Percentiles rank a stretch among this genome's conserved stretches.
phyloP scores from a whole-genome alignment of 768 basidiomycete genomes.

The Podaxis sp. region DNA sequence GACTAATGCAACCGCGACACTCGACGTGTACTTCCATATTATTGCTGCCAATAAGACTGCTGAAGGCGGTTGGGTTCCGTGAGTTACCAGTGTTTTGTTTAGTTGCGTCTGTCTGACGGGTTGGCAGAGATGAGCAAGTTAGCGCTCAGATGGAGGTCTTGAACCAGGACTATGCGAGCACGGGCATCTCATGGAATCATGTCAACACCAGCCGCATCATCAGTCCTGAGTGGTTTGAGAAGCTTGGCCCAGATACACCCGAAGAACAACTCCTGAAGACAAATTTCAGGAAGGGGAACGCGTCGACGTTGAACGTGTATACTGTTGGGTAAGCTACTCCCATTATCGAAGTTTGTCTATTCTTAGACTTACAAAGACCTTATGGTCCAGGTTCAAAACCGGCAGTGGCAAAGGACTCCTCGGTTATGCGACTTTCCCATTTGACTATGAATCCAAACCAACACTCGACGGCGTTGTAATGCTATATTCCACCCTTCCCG shows the following conservation, averaged over 20 bases:
- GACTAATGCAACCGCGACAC: slow-evolving; percentile 26
- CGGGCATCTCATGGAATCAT: slow-evolving; percentile 39
- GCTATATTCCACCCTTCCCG: slow-evolving; percentile 37
- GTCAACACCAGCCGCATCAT: slow-evolving; percentile 39
- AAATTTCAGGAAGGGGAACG: slow-evolving; percentile 38
- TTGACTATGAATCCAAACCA: slow-evolving; percentile 33
- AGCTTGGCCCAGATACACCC: slow-evolving; percentile 34
- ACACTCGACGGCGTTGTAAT: slow-evolving; percentile 47
- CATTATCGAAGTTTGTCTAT: slow-evolving; percentile 7
- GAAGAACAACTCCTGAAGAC: slow-evolving; percentile 44
- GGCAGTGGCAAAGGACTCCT: slow-evolving; percentile 35
- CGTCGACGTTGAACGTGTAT: slow-evolving; percentile 46
- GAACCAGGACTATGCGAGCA: slow-evolving; percentile 39
- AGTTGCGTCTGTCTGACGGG: not conserved
- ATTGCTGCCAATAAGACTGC: slow-evolving; percentile 37
- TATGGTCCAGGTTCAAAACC: slow-evolving; percentile 22
- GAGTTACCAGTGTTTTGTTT: slow-evolving; percentile 7
- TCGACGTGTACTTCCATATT: slow-evolving; percentile 46
- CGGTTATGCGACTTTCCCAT: slow-evolving; percentile 53
- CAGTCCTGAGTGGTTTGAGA: slow-evolving; percentile 47
- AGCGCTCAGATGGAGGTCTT: slow-evolving; percentile 34
- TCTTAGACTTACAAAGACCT: slow-evolving; percentile 20
- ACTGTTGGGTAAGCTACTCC: slow-evolving; percentile 38
- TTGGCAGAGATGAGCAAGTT: slow-evolving; percentile 29
- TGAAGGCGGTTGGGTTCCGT: slow-evolving; percentile 39